Conservation (phyloP, 2,329 filamentous ascomycete genomes). For the Tolypocladium paradoxum region DNA sequence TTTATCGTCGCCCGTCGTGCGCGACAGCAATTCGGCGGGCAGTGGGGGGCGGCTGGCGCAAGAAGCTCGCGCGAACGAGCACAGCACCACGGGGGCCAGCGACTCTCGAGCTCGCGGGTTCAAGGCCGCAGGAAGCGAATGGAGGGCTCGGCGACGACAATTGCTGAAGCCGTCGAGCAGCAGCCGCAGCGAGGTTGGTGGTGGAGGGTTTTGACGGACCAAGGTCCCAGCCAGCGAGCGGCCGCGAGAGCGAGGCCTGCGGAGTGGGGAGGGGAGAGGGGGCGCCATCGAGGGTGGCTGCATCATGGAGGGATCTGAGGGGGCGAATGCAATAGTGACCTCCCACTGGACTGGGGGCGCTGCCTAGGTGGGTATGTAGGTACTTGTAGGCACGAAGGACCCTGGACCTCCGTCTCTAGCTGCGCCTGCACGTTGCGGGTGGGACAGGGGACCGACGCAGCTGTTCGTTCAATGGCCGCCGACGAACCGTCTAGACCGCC, state of each 20-base stretch:
- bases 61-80: neutral
- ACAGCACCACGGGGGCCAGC: neutral
- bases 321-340: no score
- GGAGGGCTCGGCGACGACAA: neutral
- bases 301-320: no score
- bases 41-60: neutral
- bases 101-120: neutral
- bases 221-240: neutral
- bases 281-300: neutral
- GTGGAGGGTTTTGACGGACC: neutral
- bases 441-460: no score
- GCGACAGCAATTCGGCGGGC: neutral
- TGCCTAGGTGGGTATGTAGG: no score
- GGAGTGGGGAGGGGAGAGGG: neutral
- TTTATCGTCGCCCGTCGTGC: neutral
- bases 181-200: neutral
- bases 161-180: neutral
- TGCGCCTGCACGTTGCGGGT: no score
- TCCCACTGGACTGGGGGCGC: no score
- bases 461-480: no score
- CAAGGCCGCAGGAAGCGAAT: neutral
- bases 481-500: no score
- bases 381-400: no score
- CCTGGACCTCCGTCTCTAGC: no score
- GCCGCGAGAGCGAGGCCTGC: neutral